A percentile compares a stretch with the other conserved stretches of the same genome.
Conservation (phyloP, 345 rosid genomes). For the Iberis pinnata region DNA sequence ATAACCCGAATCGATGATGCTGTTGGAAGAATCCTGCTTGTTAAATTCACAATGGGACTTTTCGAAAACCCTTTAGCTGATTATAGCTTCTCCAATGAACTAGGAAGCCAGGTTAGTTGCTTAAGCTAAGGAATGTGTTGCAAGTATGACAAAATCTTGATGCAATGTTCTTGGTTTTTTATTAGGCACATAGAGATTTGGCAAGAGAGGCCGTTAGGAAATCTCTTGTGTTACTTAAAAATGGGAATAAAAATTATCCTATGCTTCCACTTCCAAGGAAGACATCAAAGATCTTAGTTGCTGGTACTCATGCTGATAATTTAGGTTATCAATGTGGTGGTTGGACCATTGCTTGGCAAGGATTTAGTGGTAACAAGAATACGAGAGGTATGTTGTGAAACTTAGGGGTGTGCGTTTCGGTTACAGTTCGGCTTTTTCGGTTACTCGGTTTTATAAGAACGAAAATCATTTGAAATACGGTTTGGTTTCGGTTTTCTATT, state of each 20-base stretch:
- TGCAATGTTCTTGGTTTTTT: constrained; percentile 2
- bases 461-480: no score
- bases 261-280: constrained; percentile 79
- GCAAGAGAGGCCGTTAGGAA: constrained; percentile 98
- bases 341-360: constrained; percentile 95
- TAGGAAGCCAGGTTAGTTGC: constrained; percentile 71
- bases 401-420: no score
- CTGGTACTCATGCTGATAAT: constrained; percentile 90
- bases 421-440: no score
- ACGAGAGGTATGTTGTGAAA: constrained; percentile 47
- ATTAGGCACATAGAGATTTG: constrained; percentile 79
- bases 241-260: constrained; percentile 58
- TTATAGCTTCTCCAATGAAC: constrained; percentile 56
- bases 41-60: constrained; percentile 83
- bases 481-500: no score
- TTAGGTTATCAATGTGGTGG: constrained; percentile 98
- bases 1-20: constrained; percentile 91
- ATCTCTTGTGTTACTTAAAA: constrained; percentile 87
- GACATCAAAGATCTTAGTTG: constrained; percentile 65
- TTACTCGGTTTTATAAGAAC: no score
- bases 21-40: constrained; percentile 64
- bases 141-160: constrained; percentile 11
- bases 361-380: constrained; percentile 56
- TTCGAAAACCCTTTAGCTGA: constrained; percentile 93
- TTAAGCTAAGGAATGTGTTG: no score